phyloP scores from a whole-genome alignment of 495 filamentous ascomycete genomes.

The Daldinia decipiens region DNA sequence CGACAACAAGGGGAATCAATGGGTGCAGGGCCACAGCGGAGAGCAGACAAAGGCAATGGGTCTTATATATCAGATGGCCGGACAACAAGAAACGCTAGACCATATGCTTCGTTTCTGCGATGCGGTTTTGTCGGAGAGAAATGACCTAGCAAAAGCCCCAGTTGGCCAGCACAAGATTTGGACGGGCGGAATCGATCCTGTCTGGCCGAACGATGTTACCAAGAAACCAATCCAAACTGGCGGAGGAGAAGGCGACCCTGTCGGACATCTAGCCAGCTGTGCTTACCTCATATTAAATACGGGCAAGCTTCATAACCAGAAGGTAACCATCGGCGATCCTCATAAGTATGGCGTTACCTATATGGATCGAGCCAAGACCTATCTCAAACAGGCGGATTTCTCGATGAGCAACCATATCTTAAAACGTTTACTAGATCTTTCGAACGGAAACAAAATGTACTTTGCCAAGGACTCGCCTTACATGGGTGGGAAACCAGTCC shows the following conservation, averaged over 20 bases:
- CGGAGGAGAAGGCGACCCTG: background rate
- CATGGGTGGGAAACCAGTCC: conserved; percentile 34
- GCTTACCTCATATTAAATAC: conserved; percentile 1
- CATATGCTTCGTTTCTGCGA: conserved; percentile 37
- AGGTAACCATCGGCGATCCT: conserved; percentile 26
- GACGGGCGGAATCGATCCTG: conserved; percentile 28
- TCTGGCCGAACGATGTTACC: background rate
- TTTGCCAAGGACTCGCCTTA: conserved; percentile 38
- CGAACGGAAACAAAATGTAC: conserved; percentile 40
- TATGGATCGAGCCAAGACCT: conserved; percentile 30
- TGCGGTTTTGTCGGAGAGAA: conserved; percentile 33
- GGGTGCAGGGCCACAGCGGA: conserved; percentile 34
- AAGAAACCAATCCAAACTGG: background rate
- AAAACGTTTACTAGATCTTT: conserved; percentile 26
- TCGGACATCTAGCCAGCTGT: background rate
- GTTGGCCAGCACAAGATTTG: conserved; percentile 31
- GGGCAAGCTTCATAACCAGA: conserved; percentile 11
- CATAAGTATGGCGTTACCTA: conserved; percentile 29
- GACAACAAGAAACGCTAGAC: conserved; percentile 30
- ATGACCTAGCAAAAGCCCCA: conserved; percentile 31
- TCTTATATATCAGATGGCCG: conserved; percentile 30
- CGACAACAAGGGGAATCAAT: conserved; percentile 27
- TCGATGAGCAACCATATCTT: conserved; percentile 34
- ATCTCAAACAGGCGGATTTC: conserved; percentile 32
- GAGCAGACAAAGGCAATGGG: conserved; percentile 37